phyloP scores from a whole-genome alignment of 139 green algal genomes.

The Tetradesmus obliquus region DNA sequence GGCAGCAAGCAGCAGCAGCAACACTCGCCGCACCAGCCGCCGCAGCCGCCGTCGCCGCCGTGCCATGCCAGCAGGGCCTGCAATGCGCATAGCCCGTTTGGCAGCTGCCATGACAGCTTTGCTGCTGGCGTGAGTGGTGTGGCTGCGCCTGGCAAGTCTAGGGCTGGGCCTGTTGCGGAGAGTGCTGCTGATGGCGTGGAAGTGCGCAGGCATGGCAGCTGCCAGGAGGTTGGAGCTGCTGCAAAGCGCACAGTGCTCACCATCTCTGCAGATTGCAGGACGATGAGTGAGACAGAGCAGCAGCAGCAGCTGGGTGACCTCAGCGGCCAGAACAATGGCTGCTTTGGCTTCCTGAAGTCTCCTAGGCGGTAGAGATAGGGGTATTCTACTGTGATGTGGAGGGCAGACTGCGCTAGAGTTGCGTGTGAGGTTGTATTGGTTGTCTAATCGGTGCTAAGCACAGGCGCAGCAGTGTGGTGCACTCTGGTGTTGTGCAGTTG shows the following conservation, averaged over 20 bases:
- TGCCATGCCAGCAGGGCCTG: background rate
- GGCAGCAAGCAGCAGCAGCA: conserved; percentile 3
- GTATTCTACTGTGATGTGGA: background rate
- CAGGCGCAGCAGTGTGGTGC: background rate
- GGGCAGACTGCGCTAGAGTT: background rate
- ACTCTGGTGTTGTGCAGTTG: background rate
- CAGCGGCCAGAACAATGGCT: conserved; percentile 4
- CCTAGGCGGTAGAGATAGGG: background rate
- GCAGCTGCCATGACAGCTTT: conserved; percentile 8
- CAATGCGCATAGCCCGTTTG: background rate
- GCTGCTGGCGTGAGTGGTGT: background rate
- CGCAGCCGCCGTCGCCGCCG: conserved; percentile 13
- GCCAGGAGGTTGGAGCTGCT: background rate
- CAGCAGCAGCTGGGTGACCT: background rate
- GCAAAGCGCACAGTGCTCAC: background rate
- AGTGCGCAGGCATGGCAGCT: background rate
- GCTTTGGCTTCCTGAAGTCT: conserved; percentile 39
- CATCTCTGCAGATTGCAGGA: conserved; percentile 5
- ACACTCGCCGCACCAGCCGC: background rate
- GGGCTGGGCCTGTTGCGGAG: background rate
- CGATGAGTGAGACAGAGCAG: background rate
- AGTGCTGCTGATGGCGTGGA: background rate
- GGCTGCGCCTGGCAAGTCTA: background rate
- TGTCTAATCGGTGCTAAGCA: background rate
- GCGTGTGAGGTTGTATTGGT: background rate